Percentiles rank a stretch among this genome's conserved stretches.
These are phyloP conservation scores for Leishmania tropica DNA, from an alignment of 208 protist genomes.

Conservation along the genomic window DNA sequence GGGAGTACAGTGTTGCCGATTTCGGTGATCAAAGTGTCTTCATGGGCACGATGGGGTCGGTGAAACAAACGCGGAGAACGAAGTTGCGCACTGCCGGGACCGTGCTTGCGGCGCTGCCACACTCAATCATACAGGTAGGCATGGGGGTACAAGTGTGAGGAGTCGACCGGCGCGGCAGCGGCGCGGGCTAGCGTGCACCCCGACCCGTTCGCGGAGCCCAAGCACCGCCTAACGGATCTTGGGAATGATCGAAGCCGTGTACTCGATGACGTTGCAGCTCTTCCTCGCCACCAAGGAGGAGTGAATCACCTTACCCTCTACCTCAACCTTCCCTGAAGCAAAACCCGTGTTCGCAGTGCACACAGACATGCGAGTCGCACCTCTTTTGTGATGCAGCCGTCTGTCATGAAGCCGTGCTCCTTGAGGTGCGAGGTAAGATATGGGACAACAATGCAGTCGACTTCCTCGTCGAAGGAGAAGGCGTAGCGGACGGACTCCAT, in stretches of 20 bases:
- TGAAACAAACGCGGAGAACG: slow-evolving; percentile 40
- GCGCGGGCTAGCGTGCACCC: slow-evolving; percentile 11
- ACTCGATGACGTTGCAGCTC: slow-evolving; percentile 46
- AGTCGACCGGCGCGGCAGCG: slow-evolving; percentile 11
- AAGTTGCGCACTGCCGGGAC: slow-evolving; percentile 46
- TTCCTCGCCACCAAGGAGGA: slow-evolving; percentile 43
- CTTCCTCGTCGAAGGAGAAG: slow-evolving; percentile 49
- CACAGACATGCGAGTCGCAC: slow-evolving; percentile 12
- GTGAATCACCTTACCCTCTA: slow-evolving; percentile 47
- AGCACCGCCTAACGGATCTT: slow-evolving; percentile 34
- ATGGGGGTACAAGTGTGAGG: slow-evolving; percentile 22
- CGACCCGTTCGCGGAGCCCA: slow-evolving; percentile 17
- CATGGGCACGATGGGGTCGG: background rate
- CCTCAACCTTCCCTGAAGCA: slow-evolving; percentile 21
- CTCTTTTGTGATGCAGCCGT: slow-evolving; percentile 41
- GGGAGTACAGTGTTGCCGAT: slow-evolving; percentile 26
- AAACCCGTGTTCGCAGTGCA: slow-evolving; percentile 44
- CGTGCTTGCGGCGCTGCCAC: slow-evolving; percentile 52
- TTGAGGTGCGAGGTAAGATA: slow-evolving; percentile 30
- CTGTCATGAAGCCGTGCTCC: slow-evolving; percentile 29
- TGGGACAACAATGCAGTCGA: slow-evolving; percentile 38
- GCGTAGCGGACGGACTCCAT: slow-evolving; percentile 49
- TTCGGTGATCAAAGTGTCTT: slow-evolving; percentile 9
- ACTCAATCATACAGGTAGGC: slow-evolving; percentile 42
- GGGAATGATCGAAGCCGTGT: slow-evolving; percentile 39